Percentiles rank a stretch among this genome's conserved stretches.
Conservation (phyloP, 192 early-diverging fungal species). For the Lobosporangium transversale region DNA sequence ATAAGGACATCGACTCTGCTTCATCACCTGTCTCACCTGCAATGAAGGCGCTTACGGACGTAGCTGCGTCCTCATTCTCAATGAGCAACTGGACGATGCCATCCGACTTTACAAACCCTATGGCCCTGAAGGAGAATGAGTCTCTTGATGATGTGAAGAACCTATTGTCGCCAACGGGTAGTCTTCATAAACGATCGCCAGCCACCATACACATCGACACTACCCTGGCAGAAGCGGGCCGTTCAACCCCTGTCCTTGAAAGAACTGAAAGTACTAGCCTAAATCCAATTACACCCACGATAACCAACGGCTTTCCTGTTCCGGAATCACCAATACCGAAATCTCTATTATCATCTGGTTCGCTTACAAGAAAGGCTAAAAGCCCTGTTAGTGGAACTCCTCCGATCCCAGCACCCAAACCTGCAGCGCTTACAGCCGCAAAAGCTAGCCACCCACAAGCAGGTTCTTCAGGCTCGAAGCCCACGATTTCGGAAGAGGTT, state of each 20-base stretch:
- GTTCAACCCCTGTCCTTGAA: not conserved
- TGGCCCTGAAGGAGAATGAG: not conserved
- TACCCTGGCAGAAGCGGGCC: not conserved
- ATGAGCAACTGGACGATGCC: slow-evolving; percentile 52
- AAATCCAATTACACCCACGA: slow-evolving; percentile 3
- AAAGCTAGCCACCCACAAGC: slow-evolving; percentile 22
- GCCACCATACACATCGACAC: slow-evolving; percentile 11
- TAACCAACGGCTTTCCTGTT: not conserved
- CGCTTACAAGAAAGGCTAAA: not conserved
- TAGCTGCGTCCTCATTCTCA: slow-evolving; percentile 17
- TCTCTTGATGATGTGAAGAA: not conserved
- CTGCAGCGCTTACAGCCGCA: slow-evolving; percentile 14
- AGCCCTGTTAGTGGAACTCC: slow-evolving; percentile 1
- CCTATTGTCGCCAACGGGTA: not conserved
- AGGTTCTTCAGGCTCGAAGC: slow-evolving; percentile 7
- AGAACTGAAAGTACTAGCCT: not conserved
- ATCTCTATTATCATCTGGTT: slow-evolving; percentile 1
- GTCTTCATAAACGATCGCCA: slow-evolving; percentile 8
- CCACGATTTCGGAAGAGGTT: slow-evolving; percentile 42
- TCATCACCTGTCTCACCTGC: not conserved
- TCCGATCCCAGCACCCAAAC: slow-evolving; percentile 39
- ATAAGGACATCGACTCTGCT: no score
- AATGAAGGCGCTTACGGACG: not conserved
- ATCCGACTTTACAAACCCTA: slow-evolving; percentile 14
- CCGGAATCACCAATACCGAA: slow-evolving; percentile 1